A percentile compares a stretch with the other conserved stretches of the same genome.
Conservation (phyloP, 352 stramenopile species). For the Achlya hypogyna region DNA sequence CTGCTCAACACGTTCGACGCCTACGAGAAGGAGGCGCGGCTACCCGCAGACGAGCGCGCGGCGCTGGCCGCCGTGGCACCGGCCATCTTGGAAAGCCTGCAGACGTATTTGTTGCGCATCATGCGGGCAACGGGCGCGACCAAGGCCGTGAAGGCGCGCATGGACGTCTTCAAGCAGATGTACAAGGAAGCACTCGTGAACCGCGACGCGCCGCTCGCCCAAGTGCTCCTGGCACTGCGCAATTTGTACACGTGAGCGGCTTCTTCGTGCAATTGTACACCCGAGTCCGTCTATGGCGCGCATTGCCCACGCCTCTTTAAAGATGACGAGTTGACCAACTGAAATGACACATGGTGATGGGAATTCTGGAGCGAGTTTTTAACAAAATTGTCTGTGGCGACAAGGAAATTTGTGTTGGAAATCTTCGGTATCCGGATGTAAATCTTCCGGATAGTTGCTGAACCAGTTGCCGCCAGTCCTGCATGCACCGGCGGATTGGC, state of each 20-base stretch:
- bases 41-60: slow-evolving; percentile 10
- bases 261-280: too few species aligned
- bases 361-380: too few species aligned
- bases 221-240: neutral
- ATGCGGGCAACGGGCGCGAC: slow-evolving; percentile 27
- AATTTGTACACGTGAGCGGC: slow-evolving; percentile 3
- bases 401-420: neutral
- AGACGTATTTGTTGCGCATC: slow-evolving; percentile 49
- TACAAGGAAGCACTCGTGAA: slow-evolving; percentile 77
- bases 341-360: too few species aligned
- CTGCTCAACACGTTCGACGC: slow-evolving; percentile 70
- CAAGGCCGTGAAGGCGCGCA: slow-evolving; percentile 2
- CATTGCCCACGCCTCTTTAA: too few species aligned
- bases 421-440: neutral
- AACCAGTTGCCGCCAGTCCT: neutral
- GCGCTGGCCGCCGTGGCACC: slow-evolving; percentile 20
- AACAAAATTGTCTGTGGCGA: too few species aligned
- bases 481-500: neutral
- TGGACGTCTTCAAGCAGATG: slow-evolving; percentile 65
- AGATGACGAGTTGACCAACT: neutral
- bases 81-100: slow-evolving; percentile 40
- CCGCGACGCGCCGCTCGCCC: neutral
- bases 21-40: slow-evolving; percentile 28
- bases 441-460: neutral
- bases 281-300: too few species aligned